phyloP scores from a whole-genome alignment of 352 stramenopile genomes.

The Saprolegnia diclina region DNA sequence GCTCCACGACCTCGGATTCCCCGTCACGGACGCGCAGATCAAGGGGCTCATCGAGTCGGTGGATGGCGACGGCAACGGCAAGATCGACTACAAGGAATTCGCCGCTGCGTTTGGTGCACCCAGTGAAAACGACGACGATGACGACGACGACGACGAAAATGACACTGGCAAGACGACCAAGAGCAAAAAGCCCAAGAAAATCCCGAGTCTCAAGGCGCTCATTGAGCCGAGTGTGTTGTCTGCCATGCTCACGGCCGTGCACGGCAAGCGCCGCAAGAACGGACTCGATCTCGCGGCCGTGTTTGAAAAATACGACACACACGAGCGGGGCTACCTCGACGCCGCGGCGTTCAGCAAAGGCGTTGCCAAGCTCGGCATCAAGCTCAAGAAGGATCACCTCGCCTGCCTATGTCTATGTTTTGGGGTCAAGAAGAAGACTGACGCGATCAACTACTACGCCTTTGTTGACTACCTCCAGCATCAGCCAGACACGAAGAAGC shows the following conservation, averaged over 20 bases:
- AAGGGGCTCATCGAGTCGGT: constrained; percentile 58
- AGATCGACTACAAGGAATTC: constrained; percentile 60
- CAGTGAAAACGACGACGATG: background rate
- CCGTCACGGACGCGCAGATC: constrained; percentile 61
- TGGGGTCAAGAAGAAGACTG: constrained; percentile 21
- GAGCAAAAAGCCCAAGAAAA: background rate
- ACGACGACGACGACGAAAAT: background rate
- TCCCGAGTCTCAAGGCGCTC: background rate
- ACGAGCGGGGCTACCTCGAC: constrained; percentile 36
- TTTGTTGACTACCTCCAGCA: constrained; percentile 70
- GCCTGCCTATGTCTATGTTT: constrained; percentile 44
- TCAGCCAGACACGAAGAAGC: constrained; percentile 52
- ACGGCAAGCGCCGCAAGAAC: background rate
- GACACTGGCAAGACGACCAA: background rate
- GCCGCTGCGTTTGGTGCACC: background rate
- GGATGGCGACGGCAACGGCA: constrained; percentile 48
- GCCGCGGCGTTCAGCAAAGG: constrained; percentile 48
- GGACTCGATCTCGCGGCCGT: constrained; percentile 12
- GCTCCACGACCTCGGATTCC: constrained; percentile 55
- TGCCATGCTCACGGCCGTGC: background rate
- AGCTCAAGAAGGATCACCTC: constrained; percentile 42
- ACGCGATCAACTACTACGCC: constrained; percentile 41
- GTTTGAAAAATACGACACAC: constrained; percentile 47
- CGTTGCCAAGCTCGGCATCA: constrained; percentile 45
- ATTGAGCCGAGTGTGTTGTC: background rate